Conservation (phyloP, 306 rosid species). For the Crotalaria pallida region DNA sequence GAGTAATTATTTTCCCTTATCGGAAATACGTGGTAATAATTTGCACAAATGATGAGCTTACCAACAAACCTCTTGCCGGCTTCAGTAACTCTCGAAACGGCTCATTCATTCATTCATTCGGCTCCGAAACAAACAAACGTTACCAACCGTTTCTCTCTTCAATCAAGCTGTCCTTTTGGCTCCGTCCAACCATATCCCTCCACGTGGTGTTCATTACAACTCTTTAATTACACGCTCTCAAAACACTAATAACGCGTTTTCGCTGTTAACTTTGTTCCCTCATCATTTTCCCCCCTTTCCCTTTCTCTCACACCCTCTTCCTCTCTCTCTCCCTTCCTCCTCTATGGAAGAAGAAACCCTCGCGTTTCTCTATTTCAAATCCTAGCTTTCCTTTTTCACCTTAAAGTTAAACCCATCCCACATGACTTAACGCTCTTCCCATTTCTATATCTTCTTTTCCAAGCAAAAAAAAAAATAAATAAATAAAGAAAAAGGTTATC, state of each 20-base stretch:
- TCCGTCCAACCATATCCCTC: not conserved
- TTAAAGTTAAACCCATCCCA: not conserved
- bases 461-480: not conserved
- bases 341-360: slow-evolving; percentile 9
- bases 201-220: slow-evolving; percentile 26
- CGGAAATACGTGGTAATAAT: too few species aligned
- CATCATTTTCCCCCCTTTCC: not conserved
- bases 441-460: not conserved
- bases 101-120: too few species aligned
- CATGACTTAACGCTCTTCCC: too few species aligned
- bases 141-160: not conserved
- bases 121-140: not conserved
- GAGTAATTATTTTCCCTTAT: too few species aligned
- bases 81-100: not conserved
- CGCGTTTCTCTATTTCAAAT: not conserved
- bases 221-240: slow-evolving; percentile 42
- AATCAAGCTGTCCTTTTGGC: slow-evolving; percentile 23
- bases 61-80: slow-evolving; percentile 18
- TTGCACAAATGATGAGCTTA: too few species aligned
- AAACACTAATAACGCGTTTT: slow-evolving; percentile 47
- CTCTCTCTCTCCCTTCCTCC: too few species aligned
- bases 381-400: not conserved
- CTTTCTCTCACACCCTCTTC: not conserved
- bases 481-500: too few species aligned
- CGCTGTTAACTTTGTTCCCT: slow-evolving; percentile 29